These are phyloP conservation scores for Hymenotorrendiella dingleyae DNA, from an alignment of 2,329 filamentous ascomycete genomes.

Conservation along the genomic window DNA sequence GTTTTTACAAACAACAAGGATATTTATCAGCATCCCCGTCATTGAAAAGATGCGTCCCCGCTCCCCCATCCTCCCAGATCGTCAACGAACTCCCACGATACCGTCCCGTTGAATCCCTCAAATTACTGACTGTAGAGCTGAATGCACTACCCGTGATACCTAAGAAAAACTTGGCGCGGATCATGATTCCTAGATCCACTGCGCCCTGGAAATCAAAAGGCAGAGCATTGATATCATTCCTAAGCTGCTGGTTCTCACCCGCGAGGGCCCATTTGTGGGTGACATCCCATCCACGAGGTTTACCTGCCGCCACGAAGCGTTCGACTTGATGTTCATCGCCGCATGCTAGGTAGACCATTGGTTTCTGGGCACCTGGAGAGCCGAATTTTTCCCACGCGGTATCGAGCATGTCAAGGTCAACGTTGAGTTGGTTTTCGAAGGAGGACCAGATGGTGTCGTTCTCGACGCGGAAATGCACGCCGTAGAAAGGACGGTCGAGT, in stretches of 20 bases:
- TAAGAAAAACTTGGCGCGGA: constrained; percentile 30
- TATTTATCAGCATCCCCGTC: constrained; percentile 30
- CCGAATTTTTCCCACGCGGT: constrained; percentile 29
- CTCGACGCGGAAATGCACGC: constrained; percentile 34
- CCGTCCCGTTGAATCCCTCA: constrained; percentile 30
- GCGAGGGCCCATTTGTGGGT: constrained; percentile 31
- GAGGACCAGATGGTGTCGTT: constrained; percentile 34
- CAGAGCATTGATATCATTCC: constrained; percentile 24
- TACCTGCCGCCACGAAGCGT: constrained; percentile 28
- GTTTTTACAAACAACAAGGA: constrained; percentile 31
- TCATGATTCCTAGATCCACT: constrained; percentile 32
- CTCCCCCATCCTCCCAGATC: constrained; percentile 26
- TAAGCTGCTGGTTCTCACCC: constrained; percentile 12
- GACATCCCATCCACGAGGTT: constrained; percentile 31
- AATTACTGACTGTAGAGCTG: constrained; percentile 29
- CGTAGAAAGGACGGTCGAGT: constrained; percentile 28
- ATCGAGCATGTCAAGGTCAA: constrained; percentile 33
- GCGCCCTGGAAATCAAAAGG: constrained; percentile 34
- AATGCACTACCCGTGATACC: constrained; percentile 33
- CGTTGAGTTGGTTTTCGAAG: constrained; percentile 30
- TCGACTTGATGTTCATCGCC: constrained; percentile 31
- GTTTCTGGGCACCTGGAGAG: constrained; percentile 16
- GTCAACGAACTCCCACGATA: constrained; percentile 32
- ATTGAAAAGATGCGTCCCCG: constrained; percentile 31
- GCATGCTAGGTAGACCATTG: constrained; percentile 32